A percentile compares a stretch with the other conserved stretches of the same genome.
Evolutionary conservation across 2,329 filamentous ascomycete genomes (phyloP).

Genomic region (Hysterium pulicare): DNA sequence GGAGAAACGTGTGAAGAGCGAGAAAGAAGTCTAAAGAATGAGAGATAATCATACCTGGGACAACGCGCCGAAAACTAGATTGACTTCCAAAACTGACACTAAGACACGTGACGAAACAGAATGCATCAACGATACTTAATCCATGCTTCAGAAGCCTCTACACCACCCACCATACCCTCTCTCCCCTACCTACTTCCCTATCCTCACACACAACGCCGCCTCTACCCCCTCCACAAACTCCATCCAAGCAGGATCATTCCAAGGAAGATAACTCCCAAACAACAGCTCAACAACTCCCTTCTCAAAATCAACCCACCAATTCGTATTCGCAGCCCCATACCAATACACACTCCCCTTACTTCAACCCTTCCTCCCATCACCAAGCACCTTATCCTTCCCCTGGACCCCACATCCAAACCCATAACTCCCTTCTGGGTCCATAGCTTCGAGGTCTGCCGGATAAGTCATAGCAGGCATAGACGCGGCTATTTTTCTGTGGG

Average conservation of each 20-base stretch:
- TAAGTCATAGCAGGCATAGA: slow-evolving; percentile 44
- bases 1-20: no score
- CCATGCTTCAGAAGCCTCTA: no score
- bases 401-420: slow-evolving; percentile 51
- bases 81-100: no score
- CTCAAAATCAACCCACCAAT: slow-evolving; percentile 22
- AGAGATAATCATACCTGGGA: no score
- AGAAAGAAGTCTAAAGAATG: no score
- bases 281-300: slow-evolving; percentile 17
- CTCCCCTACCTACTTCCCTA: slow-evolving; percentile 2
- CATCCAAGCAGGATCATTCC: slow-evolving; percentile 19
- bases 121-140: no score
- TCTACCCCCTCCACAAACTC: slow-evolving; percentile 21
- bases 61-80: no score
- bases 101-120: no score
- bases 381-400: slow-evolving; percentile 34
- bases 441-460: slow-evolving; percentile 43
- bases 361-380: slow-evolving; percentile 13
- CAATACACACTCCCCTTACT: slow-evolving; percentile 22
- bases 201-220: slow-evolving; percentile 15
- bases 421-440: slow-evolving; percentile 41
- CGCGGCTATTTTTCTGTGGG: slow-evolving; percentile 21
- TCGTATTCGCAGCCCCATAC: slow-evolving; percentile 23
- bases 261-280: slow-evolving; percentile 20
- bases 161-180: not conserved